These are phyloP conservation scores for Populus hybrid DNA, from an alignment of 441 rosid genomes.

Conservation along the genomic window DNA sequence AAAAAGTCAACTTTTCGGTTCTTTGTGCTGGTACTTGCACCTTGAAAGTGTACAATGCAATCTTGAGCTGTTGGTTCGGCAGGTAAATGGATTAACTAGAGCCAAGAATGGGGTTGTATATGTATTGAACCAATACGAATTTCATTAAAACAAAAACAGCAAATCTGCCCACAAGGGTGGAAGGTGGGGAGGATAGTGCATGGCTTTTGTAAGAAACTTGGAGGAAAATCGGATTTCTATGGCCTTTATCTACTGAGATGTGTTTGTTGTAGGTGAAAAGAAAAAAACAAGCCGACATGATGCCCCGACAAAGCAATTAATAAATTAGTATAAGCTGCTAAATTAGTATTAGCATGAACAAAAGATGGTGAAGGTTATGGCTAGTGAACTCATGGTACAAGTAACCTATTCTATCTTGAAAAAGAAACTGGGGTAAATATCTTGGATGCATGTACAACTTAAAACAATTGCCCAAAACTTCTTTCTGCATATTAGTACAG, in stretches of 20 bases:
- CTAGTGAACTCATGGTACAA: too few species aligned
- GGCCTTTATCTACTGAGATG: neutral
- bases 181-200: neutral
- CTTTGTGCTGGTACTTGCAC: neutral
- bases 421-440: neutral
- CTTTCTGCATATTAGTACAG: conserved; percentile 72
- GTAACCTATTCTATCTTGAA: neutral
- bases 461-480: conserved; percentile 64
- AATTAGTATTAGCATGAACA: neutral
- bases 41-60: neutral
- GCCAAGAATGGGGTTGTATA: too few species aligned
- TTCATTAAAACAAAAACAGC: neutral
- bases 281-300: neutral
- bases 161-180: neutral
- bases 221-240: neutral
- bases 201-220: neutral
- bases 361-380: neutral
- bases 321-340: conserved; percentile 10
- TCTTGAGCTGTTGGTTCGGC: too few species aligned
- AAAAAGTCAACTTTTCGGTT: neutral
- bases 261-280: neutral
- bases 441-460: conserved; percentile 3
- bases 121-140: neutral
- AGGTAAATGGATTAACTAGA: too few species aligned
- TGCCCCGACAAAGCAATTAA: conserved; percentile 6